Percentiles rank a stretch among this genome's conserved stretches.
These are phyloP conservation scores for Colletotrichum australisinense DNA, from an alignment of 2,329 filamentous ascomycete species.

Conservation along the genomic window DNA sequence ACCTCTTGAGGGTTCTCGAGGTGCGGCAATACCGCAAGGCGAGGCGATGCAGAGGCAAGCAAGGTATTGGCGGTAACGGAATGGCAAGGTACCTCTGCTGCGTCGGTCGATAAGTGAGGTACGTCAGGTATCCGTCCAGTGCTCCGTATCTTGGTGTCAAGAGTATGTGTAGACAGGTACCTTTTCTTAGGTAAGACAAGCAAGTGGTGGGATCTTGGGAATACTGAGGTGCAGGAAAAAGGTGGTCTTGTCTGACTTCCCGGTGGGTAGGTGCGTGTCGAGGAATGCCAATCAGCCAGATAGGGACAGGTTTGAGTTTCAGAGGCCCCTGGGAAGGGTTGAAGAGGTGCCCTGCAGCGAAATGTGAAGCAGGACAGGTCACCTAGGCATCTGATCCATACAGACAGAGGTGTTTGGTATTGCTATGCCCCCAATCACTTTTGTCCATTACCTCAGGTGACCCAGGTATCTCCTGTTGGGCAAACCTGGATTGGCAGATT, in stretches of 20 bases:
- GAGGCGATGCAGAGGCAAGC: background rate
- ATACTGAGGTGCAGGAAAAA: constrained; percentile 6
- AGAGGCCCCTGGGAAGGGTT: constrained; percentile 29
- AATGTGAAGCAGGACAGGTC: constrained; percentile 6
- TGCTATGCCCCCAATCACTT: background rate
- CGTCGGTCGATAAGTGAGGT: background rate
- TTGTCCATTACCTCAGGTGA: too few relatives aligned
- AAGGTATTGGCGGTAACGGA: background rate
- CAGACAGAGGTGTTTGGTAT: background rate
- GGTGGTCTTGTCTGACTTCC: constrained; percentile 9
- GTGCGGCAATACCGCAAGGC: background rate
- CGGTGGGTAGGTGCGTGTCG: constrained; percentile 16
- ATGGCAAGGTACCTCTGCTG: background rate
- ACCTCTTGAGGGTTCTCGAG: constrained; percentile 1
- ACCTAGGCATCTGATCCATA: background rate
- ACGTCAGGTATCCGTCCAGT: background rate
- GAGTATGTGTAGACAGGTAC: too few relatives aligned
- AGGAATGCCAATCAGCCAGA: constrained; percentile 29
- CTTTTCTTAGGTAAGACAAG: background rate
- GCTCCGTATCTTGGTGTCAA: too few relatives aligned
- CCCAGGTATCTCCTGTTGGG: background rate
- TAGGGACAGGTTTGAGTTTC: constrained; percentile 35
- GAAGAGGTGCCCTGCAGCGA: constrained; percentile 16
- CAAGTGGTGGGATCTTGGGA: background rate
- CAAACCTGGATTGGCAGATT: background rate